Evolutionary conservation across 176 grass and related monocot genomes (phyloP).

Genomic region (Panicum miliaceum): DNA sequence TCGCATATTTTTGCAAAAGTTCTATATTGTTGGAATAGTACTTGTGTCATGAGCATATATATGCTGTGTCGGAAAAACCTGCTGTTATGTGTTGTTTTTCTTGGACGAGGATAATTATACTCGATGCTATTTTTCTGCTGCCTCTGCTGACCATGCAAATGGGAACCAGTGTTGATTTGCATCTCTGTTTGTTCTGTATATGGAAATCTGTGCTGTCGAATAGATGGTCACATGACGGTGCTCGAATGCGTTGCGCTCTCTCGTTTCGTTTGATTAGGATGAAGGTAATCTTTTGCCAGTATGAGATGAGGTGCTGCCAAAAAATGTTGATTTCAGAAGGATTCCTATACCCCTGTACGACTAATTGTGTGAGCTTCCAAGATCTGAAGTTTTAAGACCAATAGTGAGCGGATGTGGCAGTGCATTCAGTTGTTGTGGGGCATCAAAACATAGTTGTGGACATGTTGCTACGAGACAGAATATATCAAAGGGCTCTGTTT

Average conservation of each 20-base stretch:
- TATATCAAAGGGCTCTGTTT: no score
- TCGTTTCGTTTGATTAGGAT: background rate
- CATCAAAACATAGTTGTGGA: no score
- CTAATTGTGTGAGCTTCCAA: no score
- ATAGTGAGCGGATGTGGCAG: no score
- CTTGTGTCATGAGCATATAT: background rate
- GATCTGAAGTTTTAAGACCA: no score
- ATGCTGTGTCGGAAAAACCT: conserved; percentile 10
- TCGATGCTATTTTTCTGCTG: background rate
- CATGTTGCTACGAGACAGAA: no score
- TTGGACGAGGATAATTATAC: conserved; percentile 37
- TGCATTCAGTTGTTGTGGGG: no score
- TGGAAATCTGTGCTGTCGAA: background rate
- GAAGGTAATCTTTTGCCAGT: background rate
- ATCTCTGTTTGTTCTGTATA: background rate
- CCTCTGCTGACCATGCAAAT: background rate
- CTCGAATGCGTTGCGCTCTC: background rate
- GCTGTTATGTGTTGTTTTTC: background rate
- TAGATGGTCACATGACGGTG: background rate
- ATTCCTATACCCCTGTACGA: no score
- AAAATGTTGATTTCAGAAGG: no score
- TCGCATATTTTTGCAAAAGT: background rate
- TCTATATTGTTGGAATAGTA: background rate
- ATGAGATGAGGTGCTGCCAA: no score
- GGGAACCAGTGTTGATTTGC: background rate